These are phyloP conservation scores for Mollisiaceae sp. DNA, from an alignment of 2,329 filamentous ascomycete species.

Conservation along the genomic window DNA sequence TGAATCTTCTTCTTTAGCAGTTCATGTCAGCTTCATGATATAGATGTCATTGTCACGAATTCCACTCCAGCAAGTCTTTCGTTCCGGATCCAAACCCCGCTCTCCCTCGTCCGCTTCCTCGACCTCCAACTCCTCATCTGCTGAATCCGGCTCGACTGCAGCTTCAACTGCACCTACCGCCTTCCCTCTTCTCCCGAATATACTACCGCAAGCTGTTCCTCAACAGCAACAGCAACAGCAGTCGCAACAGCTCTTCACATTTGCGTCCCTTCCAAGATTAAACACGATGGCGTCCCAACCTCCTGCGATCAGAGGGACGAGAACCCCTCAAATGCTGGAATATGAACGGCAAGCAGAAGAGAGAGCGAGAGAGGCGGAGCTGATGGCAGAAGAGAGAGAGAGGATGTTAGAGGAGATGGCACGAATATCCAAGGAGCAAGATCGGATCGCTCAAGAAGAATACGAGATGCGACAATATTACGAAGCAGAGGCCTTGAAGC, in stretches of 20 bases:
- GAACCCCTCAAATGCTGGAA: constrained; percentile 40
- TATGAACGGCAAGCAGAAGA: constrained; percentile 42
- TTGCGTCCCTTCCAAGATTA: neutral
- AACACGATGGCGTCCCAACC: constrained; percentile 9
- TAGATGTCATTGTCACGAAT: constrained; percentile 45
- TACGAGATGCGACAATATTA: constrained; percentile 43
- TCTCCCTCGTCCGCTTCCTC: constrained; percentile 17
- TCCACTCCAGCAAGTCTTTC: constrained; percentile 34
- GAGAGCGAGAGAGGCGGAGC: constrained; percentile 36
- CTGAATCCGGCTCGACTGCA: constrained; percentile 9
- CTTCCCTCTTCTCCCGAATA: neutral
- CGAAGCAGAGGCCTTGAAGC: constrained; percentile 40
- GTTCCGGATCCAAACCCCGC: constrained; percentile 25
- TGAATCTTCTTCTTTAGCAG: neutral
- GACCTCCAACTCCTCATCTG: neutral
- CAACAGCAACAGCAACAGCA: neutral
- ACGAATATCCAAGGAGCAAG: constrained; percentile 35
- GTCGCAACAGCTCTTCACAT: neutral
- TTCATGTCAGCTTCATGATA: neutral
- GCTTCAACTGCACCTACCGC: constrained; percentile 4
- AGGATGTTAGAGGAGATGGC: constrained; percentile 36
- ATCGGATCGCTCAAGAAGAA: constrained; percentile 41
- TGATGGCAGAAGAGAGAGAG: constrained; percentile 37
- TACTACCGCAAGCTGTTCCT: neutral
- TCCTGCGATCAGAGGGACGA: constrained; percentile 34